Conservation (phyloP, 2,329 filamentous ascomycete species). For the Aspergillus clavatus region DNA sequence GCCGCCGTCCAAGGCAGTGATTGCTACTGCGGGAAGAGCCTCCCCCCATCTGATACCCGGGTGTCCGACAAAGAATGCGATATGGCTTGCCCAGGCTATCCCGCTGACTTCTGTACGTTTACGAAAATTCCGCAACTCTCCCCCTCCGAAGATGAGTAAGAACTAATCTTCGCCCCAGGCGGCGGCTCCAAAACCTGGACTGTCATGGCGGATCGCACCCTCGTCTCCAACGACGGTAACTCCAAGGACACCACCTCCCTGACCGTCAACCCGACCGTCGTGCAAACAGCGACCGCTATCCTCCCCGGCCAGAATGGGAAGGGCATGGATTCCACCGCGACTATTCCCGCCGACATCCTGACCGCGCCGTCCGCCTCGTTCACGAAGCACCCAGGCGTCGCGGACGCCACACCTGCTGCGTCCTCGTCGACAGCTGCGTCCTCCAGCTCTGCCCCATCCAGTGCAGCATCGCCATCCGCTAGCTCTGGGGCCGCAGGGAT, state of each 20-base stretch:
- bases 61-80: slow-evolving; percentile 20
- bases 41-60: slow-evolving; percentile 13
- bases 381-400: not conserved
- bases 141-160: not conserved
- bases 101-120: slow-evolving; percentile 18
- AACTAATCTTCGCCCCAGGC: slow-evolving; percentile 7
- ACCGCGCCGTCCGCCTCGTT: slow-evolving; percentile 14
- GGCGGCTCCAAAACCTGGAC: slow-evolving; percentile 17
- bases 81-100: slow-evolving; percentile 16
- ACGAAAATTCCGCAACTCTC: not conserved
- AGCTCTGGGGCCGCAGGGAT: slow-evolving; percentile 9
- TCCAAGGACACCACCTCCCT: not conserved
- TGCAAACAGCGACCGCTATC: too few species aligned
- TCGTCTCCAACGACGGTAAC: slow-evolving; percentile 2
- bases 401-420: slow-evolving; percentile 4
- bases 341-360: slow-evolving; percentile 3
- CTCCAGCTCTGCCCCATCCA: slow-evolving; percentile 3
- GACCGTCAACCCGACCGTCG: slow-evolving; percentile 9
- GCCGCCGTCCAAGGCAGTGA: slow-evolving; percentile 16
- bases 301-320: slow-evolving; percentile 1
- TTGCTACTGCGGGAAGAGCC: slow-evolving; percentile 22
- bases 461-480: slow-evolving; percentile 10
- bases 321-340: slow-evolving; percentile 4
- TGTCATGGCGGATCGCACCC: slow-evolving; percentile 3
- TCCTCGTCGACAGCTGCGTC: slow-evolving; percentile 1